Evolutionary conservation across 805 yeast genomes (phyloP).

Genomic region (Kluyveromyces siamensis): DNA sequence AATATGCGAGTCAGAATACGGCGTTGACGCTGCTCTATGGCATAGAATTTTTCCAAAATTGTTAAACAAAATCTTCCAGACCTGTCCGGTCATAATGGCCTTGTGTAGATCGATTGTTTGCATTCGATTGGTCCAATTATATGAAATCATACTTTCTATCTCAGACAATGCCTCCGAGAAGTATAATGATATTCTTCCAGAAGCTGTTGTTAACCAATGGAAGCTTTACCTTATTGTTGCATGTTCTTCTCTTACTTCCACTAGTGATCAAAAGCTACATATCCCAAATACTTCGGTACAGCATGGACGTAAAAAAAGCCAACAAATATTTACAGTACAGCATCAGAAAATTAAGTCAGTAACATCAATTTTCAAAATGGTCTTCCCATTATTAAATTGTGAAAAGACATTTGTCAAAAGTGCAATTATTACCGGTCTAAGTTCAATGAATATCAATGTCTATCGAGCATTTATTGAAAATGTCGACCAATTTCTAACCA

Average conservation of each 20-base stretch:
- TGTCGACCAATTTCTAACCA: slow-evolving; percentile 49
- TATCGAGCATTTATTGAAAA: slow-evolving; percentile 75
- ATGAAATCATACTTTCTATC: slow-evolving; percentile 53
- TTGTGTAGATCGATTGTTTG: slow-evolving; percentile 87
- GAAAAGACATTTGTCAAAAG: slow-evolving; percentile 65
- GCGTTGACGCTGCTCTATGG: slow-evolving; percentile 97
- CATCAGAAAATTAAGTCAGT: slow-evolving; percentile 92
- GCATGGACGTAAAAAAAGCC: slow-evolving; percentile 68
- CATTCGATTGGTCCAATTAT: slow-evolving; percentile 77
- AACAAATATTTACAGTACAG: slow-evolving; percentile 72
- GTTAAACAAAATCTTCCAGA: slow-evolving; percentile 59
- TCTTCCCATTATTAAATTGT: slow-evolving; percentile 68
- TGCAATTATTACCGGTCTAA: slow-evolving; percentile 80
- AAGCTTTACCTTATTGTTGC: slow-evolving; percentile 82
- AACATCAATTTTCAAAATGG: slow-evolving; percentile 78
- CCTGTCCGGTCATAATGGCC: slow-evolving; percentile 90
- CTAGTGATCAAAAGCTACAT: slow-evolving; percentile 74
- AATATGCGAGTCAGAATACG: slow-evolving; percentile 85
- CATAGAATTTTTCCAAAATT: slow-evolving; percentile 75
- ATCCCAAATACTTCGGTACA: slow-evolving; percentile 43
- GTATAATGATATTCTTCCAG: slow-evolving; percentile 44
- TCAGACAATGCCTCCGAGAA: slow-evolving; percentile 35
- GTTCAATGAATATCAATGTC: slow-evolving; percentile 84
- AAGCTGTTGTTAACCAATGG: slow-evolving; percentile 76
- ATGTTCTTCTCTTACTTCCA: slow-evolving; percentile 82